A percentile compares a stretch with the other conserved stretches of the same genome.
These are phyloP conservation scores for Handroanthus guayacan DNA, from an alignment of 257 asterid species.

Conservation along the genomic window DNA sequence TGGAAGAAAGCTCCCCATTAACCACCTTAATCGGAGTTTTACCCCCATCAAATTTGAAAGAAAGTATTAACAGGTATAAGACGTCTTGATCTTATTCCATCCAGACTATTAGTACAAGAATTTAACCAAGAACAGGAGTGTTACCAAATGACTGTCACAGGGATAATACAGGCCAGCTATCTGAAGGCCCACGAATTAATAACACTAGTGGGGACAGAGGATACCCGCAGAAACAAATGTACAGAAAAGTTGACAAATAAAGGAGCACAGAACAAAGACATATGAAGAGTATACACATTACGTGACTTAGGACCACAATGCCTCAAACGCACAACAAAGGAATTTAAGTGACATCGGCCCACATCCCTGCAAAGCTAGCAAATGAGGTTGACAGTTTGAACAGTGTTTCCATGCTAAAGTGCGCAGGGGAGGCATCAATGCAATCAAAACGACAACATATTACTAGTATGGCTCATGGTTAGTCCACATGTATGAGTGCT, in stretches of 20 bases:
- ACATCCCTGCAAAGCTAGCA: conserved; percentile 40
- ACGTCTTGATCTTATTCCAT: neutral
- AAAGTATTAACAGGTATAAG: conserved; percentile 29
- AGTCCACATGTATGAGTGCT: neutral
- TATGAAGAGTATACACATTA: conserved; percentile 38
- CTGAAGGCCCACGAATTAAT: conserved; percentile 44
- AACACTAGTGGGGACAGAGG: conserved; percentile 39
- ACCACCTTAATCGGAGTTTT: too few relatives aligned
- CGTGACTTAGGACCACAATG: conserved; percentile 51
- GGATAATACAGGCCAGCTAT: conserved; percentile 40
- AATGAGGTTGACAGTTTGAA: conserved; percentile 49
- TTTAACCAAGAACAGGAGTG: conserved; percentile 29
- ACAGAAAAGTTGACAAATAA: conserved; percentile 42
- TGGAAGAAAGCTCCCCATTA: too few relatives aligned
- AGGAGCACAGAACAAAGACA: conserved; percentile 46
- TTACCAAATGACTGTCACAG: conserved; percentile 39
- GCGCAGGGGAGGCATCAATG: conserved; percentile 28
- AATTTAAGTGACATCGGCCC: conserved; percentile 48
- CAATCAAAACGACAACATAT: neutral
- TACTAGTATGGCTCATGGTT: neutral
- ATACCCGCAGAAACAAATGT: conserved; percentile 52
- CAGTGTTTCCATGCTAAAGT: conserved; percentile 36
- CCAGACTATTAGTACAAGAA: neutral
- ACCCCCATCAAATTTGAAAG: neutral
- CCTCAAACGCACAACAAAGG: conserved; percentile 43